Conservation (phyloP, 1,139 yeast species). For the Ogataea hybrid region DNA sequence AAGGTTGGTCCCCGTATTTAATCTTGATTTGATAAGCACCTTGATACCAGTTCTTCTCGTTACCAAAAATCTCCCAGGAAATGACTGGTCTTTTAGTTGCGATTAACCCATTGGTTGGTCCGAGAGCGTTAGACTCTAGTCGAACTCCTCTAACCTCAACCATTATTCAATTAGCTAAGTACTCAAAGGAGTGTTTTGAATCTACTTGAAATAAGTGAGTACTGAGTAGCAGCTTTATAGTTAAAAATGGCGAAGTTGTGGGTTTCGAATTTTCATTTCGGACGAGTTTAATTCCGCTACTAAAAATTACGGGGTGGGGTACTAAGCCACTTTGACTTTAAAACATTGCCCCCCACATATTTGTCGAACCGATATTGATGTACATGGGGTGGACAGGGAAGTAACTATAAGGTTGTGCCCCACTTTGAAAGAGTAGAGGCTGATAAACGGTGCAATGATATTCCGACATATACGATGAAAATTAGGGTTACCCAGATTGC, state of each 20-base stretch:
- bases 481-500: not conserved
- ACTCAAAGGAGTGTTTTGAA: not conserved
- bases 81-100: slow-evolving; percentile 8
- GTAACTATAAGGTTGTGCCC: not conserved
- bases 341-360: not conserved
- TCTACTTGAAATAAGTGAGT: not conserved
- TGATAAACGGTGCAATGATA: not conserved
- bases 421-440: not conserved
- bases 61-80: slow-evolving; percentile 11
- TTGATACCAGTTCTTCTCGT: slow-evolving; percentile 11
- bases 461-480: not conserved
- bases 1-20: slow-evolving; percentile 6
- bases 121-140: slow-evolving; percentile 9
- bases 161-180: slow-evolving; percentile 3
- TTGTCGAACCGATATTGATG: not conserved
- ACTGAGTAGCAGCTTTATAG: not conserved
- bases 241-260: no score
- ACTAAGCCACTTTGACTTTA: not conserved
- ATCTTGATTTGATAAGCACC: slow-evolving; percentile 12
- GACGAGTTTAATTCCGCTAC: not conserved
- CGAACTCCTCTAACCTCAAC: slow-evolving; percentile 6
- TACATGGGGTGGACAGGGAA: not conserved
- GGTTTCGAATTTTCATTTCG: not conserved
- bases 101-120: slow-evolving; percentile 6
- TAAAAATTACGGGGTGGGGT: not conserved